Conservation (phyloP, 1,284 basidiomycete genomes). For the Neotropicomus parvogracilis region DNA sequence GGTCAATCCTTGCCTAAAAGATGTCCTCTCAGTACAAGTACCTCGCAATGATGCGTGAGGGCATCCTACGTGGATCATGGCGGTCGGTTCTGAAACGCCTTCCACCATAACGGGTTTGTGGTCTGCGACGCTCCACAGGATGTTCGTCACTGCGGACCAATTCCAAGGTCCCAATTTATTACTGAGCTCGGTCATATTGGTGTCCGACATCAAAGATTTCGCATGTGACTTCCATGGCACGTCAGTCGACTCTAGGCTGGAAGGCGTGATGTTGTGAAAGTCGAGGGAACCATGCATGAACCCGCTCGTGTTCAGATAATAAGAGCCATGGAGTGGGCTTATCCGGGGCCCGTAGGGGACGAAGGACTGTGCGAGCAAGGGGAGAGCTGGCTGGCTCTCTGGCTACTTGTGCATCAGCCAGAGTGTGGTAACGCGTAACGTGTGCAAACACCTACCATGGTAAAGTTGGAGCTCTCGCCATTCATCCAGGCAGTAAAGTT, state of each 20-base stretch:
- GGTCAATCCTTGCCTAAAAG: slow-evolving; percentile 66
- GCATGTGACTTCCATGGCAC: slow-evolving; percentile 50
- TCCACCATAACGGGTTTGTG: slow-evolving; percentile 37
- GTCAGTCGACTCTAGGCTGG: slow-evolving; percentile 36
- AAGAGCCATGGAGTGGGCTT: slow-evolving; percentile 50
- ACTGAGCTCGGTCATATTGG: slow-evolving; percentile 49
- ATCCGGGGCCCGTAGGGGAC: slow-evolving; percentile 44
- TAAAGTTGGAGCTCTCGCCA: slow-evolving; percentile 62
- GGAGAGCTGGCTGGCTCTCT: slow-evolving; percentile 42
- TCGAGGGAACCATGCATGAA: slow-evolving; percentile 62
- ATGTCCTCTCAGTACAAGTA: not conserved
- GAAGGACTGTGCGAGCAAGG: slow-evolving; percentile 50
- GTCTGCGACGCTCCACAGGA: slow-evolving; percentile 65
- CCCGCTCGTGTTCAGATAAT: slow-evolving; percentile 73
- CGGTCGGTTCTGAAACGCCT: slow-evolving; percentile 41
- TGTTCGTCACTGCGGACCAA: slow-evolving; percentile 60
- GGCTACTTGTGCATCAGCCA: slow-evolving; percentile 47
- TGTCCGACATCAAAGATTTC: slow-evolving; percentile 43
- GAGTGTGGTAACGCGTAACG: not conserved
- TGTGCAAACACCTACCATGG: slow-evolving; percentile 48
- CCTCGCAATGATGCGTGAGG: not conserved
- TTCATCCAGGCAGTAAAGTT: slow-evolving; percentile 77
- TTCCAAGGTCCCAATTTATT: slow-evolving; percentile 59
- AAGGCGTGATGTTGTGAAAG: slow-evolving; percentile 61
- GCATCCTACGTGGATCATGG: slow-evolving; percentile 59